phyloP scores from a whole-genome alignment of 768 basidiomycete genomes.

The Cystobasidiopsis lactophilus region DNA sequence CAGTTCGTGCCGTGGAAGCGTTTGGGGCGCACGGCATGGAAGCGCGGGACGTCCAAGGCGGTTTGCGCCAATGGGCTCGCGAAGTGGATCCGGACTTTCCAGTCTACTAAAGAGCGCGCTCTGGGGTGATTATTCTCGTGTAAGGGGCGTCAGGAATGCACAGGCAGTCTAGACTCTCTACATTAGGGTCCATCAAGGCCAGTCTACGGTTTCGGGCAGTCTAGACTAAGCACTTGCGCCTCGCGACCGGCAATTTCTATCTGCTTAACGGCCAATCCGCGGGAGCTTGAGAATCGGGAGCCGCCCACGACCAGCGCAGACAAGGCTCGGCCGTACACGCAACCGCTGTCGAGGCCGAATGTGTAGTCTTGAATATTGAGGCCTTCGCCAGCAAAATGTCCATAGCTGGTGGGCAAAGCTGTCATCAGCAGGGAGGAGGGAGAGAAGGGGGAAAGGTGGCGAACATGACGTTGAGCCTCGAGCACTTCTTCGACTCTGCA shows the following conservation, averaged over 20 bases:
- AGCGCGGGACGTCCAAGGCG: constrained; percentile 43
- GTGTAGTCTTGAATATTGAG: constrained; percentile 65
- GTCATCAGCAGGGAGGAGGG: constrained; percentile 14
- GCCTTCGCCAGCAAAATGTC: constrained; percentile 57
- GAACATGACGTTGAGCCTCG: constrained; percentile 8
- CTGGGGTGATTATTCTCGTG: too few relatives aligned
- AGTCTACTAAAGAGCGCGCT: constrained; percentile 35
- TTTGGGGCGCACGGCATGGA: constrained; percentile 22
- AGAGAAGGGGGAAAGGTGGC: constrained; percentile 1
- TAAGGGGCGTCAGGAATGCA: too few relatives aligned
- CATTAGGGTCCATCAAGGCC: too few relatives aligned
- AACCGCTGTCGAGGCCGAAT: constrained; percentile 39
- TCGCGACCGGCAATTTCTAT: neutral
- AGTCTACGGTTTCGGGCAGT: neutral
- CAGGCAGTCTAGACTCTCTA: too few relatives aligned
- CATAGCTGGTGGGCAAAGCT: too few relatives aligned
- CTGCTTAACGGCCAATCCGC: neutral
- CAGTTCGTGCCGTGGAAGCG: constrained; percentile 59
- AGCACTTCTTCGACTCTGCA: constrained; percentile 13
- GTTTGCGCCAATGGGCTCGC: constrained; percentile 53
- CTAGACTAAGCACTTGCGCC: neutral
- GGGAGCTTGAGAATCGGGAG: neutral
- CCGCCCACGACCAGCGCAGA: constrained; percentile 41
- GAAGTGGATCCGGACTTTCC: constrained; percentile 53
- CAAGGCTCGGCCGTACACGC: constrained; percentile 41